phyloP scores from a whole-genome alignment of 1,284 basidiomycete species.

The Anthracocystis walkeri region DNA sequence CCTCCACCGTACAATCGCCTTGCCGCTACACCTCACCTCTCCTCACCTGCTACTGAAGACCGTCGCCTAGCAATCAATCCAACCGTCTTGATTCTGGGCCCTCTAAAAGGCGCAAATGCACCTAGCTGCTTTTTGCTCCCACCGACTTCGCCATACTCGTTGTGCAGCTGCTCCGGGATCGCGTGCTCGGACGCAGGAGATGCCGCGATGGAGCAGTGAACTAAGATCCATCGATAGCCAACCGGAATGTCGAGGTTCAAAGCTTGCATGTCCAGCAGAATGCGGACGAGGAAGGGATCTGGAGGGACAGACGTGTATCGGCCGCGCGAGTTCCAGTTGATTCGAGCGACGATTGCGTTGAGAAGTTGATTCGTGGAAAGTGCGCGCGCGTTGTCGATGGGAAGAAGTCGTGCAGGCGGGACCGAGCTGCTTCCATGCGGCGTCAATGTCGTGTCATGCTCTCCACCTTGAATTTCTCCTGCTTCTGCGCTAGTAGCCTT shows the following conservation, averaged over 20 bases:
- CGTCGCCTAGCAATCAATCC: constrained; percentile 28
- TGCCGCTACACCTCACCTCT: not conserved
- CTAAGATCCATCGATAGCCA: constrained; percentile 34
- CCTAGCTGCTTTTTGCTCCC: not conserved
- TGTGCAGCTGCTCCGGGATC: constrained; percentile 9
- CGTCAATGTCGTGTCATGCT: not conserved
- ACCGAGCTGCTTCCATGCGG: not conserved
- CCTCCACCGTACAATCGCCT: not conserved
- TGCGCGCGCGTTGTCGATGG: not conserved
- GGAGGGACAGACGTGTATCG: constrained; percentile 21
- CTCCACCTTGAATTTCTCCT: not conserved
- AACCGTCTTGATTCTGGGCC: constrained; percentile 29
- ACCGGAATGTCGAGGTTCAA: constrained; percentile 29
- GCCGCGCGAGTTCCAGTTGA: constrained; percentile 31
- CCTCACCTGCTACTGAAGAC: not conserved
- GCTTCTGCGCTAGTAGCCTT: not conserved
- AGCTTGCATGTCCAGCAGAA: constrained; percentile 40
- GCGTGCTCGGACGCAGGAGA: not conserved
- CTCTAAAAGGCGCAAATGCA: constrained; percentile 26
- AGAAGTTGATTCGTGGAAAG: constrained; percentile 12
- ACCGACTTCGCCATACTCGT: not conserved
- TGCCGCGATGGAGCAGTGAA: constrained; percentile 10
- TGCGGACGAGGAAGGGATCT: constrained; percentile 31
- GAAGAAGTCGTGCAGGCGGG: not conserved
- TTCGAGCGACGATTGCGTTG: constrained; percentile 9